phyloP scores from a whole-genome alignment of 306 rosid genomes.

The Cyclanthera cordifolia region DNA sequence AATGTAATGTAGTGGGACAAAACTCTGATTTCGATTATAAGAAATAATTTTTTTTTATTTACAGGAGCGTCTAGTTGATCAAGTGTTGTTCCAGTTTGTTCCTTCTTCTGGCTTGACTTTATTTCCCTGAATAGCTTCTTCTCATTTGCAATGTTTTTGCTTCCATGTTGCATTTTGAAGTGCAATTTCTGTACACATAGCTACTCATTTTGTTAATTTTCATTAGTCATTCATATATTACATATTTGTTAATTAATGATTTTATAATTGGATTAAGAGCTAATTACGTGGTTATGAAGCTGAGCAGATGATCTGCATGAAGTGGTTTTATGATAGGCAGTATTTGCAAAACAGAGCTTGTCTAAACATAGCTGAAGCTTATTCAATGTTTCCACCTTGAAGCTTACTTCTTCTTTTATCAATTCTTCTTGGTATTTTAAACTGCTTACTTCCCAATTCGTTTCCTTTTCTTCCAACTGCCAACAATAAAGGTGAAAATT shows the following conservation, averaged over 20 bases:
- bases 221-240: too few relatives aligned
- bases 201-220: too few relatives aligned
- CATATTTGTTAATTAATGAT: neutral
- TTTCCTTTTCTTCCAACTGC: slow-evolving; percentile 4
- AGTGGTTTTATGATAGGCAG: neutral
- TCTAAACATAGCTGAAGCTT: neutral
- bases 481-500: too few relatives aligned
- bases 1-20: too few relatives aligned
- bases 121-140: slow-evolving; percentile 15
- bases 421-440: neutral
- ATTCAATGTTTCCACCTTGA: neutral
- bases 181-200: neutral
- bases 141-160: neutral
- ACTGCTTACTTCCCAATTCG: neutral
- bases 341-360: neutral
- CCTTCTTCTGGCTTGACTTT: neutral
- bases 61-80: slow-evolving; percentile 5
- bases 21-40: too few relatives aligned
- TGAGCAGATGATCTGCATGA: neutral
- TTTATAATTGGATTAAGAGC: neutral
- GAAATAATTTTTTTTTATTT: neutral
- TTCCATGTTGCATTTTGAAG: slow-evolving; percentile 14
- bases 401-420: neutral
- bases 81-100: neutral
- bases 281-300: neutral